phyloP scores from a whole-genome alignment of 2,329 filamentous ascomycete species.

The Clarireedia monteithiana region DNA sequence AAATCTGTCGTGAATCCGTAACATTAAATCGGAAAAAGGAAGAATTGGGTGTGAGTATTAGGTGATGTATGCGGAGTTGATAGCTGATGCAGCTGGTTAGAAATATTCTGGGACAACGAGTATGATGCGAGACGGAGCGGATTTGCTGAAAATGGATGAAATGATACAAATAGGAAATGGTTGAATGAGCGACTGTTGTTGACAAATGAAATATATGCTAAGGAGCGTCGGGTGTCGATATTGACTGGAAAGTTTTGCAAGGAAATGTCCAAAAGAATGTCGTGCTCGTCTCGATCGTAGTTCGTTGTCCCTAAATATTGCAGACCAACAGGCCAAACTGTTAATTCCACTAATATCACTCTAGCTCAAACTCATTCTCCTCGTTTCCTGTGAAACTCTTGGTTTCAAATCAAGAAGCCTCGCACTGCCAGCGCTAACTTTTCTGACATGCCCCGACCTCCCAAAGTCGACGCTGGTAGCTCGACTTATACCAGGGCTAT shows the following conservation, averaged over 20 bases:
- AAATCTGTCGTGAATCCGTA: not conserved
- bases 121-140: not conserved
- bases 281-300: constrained; percentile 24
- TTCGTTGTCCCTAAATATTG: constrained; percentile 11
- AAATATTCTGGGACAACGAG: constrained; percentile 3
- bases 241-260: constrained; percentile 13
- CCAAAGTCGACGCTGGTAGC: constrained; percentile 61
- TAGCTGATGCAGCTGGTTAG: not conserved
- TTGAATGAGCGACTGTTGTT: constrained; percentile 21
- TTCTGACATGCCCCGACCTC: constrained; percentile 52
- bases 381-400: constrained; percentile 44
- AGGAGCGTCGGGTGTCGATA: constrained; percentile 27
- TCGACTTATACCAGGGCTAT: constrained; percentile 40
- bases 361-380: constrained; percentile 29
- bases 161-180: constrained; percentile 24
- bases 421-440: constrained; percentile 72
- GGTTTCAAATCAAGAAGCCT: constrained; percentile 62
- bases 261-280: constrained; percentile 26
- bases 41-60: not conserved
- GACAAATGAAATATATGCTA: constrained; percentile 24
- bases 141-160: constrained; percentile 1
- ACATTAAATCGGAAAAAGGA: not conserved
- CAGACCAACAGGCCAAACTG: constrained; percentile 6
- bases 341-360: not conserved
- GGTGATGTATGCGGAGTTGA: not conserved